Conservation (phyloP, 495 filamentous ascomycete species). For the Aspergillus homomorphus region DNA sequence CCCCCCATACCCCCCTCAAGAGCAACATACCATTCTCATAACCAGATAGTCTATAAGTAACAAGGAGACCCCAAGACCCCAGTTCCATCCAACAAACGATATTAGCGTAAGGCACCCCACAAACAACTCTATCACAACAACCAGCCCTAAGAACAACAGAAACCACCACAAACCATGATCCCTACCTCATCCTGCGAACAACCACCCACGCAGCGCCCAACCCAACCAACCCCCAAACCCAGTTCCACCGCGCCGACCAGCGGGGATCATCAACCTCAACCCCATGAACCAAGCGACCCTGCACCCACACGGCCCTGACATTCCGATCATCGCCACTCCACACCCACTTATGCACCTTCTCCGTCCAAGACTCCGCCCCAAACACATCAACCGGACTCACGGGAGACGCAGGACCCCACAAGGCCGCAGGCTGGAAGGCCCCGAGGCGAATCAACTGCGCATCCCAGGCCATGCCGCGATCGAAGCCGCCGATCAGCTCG, state of each 20-base stretch:
- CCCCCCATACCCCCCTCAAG: no score
- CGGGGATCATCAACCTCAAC: slow-evolving; percentile 3
- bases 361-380: slow-evolving; percentile 77
- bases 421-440: slow-evolving; percentile 17
- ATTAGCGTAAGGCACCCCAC: no score
- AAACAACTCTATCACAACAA: no score
- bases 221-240: slow-evolving; percentile 7
- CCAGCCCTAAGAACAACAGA: background rate
- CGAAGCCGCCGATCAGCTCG: slow-evolving; percentile 66
- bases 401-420: background rate
- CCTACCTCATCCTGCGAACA: slow-evolving; percentile 7
- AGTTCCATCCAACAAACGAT: no score
- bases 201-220: slow-evolving; percentile 8
- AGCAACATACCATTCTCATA: no score
- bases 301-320: slow-evolving; percentile 75
- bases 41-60: no score
- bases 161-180: background rate
- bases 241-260: background rate
- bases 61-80: no score
- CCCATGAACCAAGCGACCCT: slow-evolving; percentile 70
- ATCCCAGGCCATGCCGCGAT: slow-evolving; percentile 79
- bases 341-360: slow-evolving; percentile 83
- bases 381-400: slow-evolving; percentile 66
- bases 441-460: slow-evolving; percentile 67
- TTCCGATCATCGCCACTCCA: slow-evolving; percentile 86